Base-by-base conservation (phyloP, 2,329 filamentous ascomycete species). In the Cytospora piceae region DNA sequence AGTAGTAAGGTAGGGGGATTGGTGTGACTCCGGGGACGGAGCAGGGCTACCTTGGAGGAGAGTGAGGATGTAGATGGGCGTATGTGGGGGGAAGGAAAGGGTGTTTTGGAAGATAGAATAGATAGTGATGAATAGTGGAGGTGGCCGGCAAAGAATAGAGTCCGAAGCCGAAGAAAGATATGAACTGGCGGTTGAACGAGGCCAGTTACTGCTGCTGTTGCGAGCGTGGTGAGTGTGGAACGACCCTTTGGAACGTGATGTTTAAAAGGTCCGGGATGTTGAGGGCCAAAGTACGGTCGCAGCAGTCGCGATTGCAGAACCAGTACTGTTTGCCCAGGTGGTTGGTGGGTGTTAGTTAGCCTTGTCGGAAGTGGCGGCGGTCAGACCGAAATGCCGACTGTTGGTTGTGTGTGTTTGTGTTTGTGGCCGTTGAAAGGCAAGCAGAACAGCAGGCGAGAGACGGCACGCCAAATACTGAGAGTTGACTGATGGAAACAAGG, bases 31-130 rank as follows among this genome's bases (percentile, higher is more conserved):
- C 14, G 39, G 20, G 14, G 37, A 55, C 8, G 34, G 54, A 32
- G 59, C 59, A 61, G 49, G 51, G 31, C 24, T 54, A 31, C 59
- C 59, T 54, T 49, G 59, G 39, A 37, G 46, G 39, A 42, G 29
- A 42, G 24, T 39, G 56, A 52, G 24, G 49, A 42, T 9, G n/a
- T 12, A 12, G 24, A 51, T 27, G 20, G 22, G 12, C 22, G 31
- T 54, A 22, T 22, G 29, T 52, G 55, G 31, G 32, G 32, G 31
- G 52, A 34, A 37, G 12, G 51, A 56, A 49, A 17, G 37, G 46
- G 42, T 42, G 31, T 24, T 15, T 24, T 15, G n/a, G 12, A 22
- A 17, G 31, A 58, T 15, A 42, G n/a, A 24, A 22, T 20, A 24
- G 34, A 57, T 49, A 49, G 34, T 32, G 32, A 42, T 34, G 32